These are phyloP conservation scores for Aspergillus ustus DNA, from an alignment of 2,329 filamentous ascomycete genomes.

Conservation along the genomic window DNA sequence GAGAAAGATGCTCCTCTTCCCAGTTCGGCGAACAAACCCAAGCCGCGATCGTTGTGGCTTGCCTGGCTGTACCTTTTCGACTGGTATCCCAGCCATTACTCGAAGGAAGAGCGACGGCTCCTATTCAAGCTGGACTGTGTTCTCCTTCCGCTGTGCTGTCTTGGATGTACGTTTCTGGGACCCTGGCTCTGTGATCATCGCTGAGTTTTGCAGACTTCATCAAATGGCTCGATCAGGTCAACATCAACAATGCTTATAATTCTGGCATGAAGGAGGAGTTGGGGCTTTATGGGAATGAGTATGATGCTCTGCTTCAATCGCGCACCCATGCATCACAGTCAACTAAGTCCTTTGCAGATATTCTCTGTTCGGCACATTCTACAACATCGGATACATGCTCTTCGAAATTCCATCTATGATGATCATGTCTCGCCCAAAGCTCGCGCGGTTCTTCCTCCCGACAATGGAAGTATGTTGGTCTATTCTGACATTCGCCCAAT, in stretches of 20 bases:
- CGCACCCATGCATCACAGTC: no score
- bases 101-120: constrained; percentile 17
- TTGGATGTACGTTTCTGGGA: constrained; percentile 15
- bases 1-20: constrained; percentile 10
- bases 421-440: constrained; percentile 27
- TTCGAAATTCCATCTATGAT: constrained; percentile 25
- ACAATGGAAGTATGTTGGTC: constrained; percentile 33
- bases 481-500: constrained; percentile 31
- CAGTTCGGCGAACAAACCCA: constrained; percentile 15
- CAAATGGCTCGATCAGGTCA: constrained; percentile 52
- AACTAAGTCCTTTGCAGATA: neutral
- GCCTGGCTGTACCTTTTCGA: constrained; percentile 22
- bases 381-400: constrained; percentile 26
- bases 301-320: neutral
- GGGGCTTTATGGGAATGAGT: constrained; percentile 31
- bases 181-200: neutral
- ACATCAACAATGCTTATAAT: constrained; percentile 53
- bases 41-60: constrained; percentile 21
- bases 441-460: constrained; percentile 25
- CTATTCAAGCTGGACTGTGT: constrained; percentile 22
- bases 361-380: constrained; percentile 24
- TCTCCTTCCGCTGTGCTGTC: constrained; percentile 20
- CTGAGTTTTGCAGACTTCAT: constrained; percentile 44
- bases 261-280: constrained; percentile 38
- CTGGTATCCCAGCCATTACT: constrained; percentile 22